Percentiles rank a stretch among this genome's conserved stretches.
Evolutionary conservation across 768 basidiomycete species (phyloP).

Genomic region (Albatrellus ellisii): DNA sequence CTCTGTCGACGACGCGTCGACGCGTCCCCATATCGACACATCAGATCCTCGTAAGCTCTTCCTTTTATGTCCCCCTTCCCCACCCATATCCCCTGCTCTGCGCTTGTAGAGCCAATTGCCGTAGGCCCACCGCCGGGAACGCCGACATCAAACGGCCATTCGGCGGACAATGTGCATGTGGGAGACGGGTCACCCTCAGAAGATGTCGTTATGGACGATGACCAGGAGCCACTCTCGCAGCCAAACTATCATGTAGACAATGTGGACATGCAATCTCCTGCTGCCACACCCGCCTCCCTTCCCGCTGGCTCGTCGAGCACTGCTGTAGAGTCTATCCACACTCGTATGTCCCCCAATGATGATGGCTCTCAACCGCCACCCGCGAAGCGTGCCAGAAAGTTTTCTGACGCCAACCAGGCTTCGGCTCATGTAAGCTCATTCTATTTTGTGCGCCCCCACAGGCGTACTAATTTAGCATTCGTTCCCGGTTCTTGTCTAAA

Average conservation of each 20-base stretch:
- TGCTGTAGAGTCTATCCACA: constrained; percentile 18
- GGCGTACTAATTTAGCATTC: constrained; percentile 45
- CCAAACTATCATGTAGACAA: constrained; percentile 17
- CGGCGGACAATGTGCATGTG: constrained; percentile 45
- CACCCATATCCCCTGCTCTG: constrained; percentile 11
- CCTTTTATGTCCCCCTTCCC: constrained; percentile 9
- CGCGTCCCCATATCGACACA: constrained; percentile 29
- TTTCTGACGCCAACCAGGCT: constrained; percentile 65
- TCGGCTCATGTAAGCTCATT: constrained; percentile 58
- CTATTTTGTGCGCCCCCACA: constrained; percentile 33
- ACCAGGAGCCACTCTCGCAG: constrained; percentile 6
- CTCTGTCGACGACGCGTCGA: constrained; percentile 28
- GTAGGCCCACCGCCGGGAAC: constrained; percentile 32
- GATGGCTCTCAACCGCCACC: constrained; percentile 63
- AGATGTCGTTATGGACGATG: constrained; percentile 7
- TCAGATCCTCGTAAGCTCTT: constrained; percentile 36
- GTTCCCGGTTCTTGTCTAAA: constrained; percentile 14
- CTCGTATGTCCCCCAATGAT: constrained; percentile 21
- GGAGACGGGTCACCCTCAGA: constrained; percentile 23
- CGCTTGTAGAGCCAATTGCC: constrained; percentile 28
- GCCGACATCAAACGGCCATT: constrained; percentile 31
- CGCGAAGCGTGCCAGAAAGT: constrained; percentile 66
- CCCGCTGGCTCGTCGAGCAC: constrained; percentile 21
- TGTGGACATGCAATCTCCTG: constrained; percentile 14
- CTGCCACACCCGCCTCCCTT: constrained; percentile 16